These are phyloP conservation scores for Pseudogymnoascus sp. DNA, from an alignment of 2,329 filamentous ascomycete species.

Conservation along the genomic window DNA sequence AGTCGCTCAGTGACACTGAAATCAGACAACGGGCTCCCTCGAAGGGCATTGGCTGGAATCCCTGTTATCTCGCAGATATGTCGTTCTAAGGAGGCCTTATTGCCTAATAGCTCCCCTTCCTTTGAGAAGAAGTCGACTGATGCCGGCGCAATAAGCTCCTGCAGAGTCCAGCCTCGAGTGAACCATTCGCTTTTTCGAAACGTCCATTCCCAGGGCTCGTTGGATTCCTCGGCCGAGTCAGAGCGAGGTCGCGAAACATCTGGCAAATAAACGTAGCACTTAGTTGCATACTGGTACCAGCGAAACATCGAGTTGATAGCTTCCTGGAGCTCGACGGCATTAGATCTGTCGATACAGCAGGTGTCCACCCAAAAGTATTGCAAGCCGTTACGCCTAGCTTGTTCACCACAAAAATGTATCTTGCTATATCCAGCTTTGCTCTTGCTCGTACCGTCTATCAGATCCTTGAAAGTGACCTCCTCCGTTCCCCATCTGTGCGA, in stretches of 20 bases:
- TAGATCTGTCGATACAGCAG: slow-evolving; percentile 10
- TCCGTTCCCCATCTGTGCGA: slow-evolving; percentile 14
- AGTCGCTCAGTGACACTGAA: no score
- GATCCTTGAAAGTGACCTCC: slow-evolving; percentile 12
- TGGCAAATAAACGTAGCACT: no score
- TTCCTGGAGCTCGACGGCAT: slow-evolving; percentile 11
- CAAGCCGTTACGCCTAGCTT: slow-evolving; percentile 7
- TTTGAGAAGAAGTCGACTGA: slow-evolving; percentile 16
- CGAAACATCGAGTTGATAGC: slow-evolving; percentile 15
- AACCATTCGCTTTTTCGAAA: slow-evolving; percentile 16
- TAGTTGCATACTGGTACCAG: no score
- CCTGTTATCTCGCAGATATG: slow-evolving; percentile 16
- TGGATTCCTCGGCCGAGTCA: background rate
- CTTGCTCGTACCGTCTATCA: slow-evolving; percentile 10
- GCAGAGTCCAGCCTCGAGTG: no score
- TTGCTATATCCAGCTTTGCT: slow-evolving; percentile 12
- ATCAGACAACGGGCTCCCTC: no score
- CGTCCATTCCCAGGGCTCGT: slow-evolving; percentile 11
- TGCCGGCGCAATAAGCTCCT: slow-evolving; percentile 18
- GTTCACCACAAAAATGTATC: slow-evolving; percentile 8
- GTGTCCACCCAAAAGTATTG: no score
- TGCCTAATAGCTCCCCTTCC: slow-evolving; percentile 15
- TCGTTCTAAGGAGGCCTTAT: slow-evolving; percentile 15
- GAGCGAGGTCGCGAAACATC: background rate
- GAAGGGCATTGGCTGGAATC: no score